phyloP scores from a whole-genome alignment of 257 asterid species.

The Primulina huaijiensis region DNA sequence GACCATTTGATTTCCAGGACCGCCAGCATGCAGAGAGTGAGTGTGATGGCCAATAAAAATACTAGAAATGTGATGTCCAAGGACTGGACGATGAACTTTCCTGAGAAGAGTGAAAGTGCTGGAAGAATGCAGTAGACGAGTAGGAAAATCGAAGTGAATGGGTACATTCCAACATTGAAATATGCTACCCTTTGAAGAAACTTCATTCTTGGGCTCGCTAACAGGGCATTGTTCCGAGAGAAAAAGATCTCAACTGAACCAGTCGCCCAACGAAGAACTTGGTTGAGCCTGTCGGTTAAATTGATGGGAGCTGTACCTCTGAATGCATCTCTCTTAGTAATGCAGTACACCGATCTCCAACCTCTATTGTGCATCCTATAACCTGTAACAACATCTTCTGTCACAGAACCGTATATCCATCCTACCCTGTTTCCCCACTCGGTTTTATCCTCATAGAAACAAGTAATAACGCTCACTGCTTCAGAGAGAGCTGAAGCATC shows the following conservation, averaged over 20 bases:
- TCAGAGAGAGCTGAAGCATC: constrained; percentile 80
- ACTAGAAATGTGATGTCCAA: constrained; percentile 58
- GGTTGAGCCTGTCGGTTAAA: constrained; percentile 72
- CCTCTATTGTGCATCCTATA: constrained; percentile 92
- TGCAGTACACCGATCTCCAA: constrained; percentile 83
- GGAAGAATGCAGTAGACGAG: constrained; percentile 77
- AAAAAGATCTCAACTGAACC: constrained; percentile 95
- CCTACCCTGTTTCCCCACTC: constrained; percentile 94
- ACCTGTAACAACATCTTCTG: constrained; percentile 91
- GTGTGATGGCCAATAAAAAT: constrained; percentile 55
- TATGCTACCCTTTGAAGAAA: constrained; percentile 80
- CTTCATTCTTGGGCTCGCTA: constrained; percentile 78
- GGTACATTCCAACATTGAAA: constrained; percentile 86
- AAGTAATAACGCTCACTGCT: constrained; percentile 73
- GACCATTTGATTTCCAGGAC: constrained; percentile 86
- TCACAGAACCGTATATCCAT: constrained; percentile 90
- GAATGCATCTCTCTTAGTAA: constrained; percentile 78
- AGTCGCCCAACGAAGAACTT: constrained; percentile 95
- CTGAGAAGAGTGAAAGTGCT: constrained; percentile 83
- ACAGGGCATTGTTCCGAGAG: constrained; percentile 75
- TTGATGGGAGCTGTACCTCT: constrained; percentile 98
- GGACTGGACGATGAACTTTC: constrained; percentile 78
- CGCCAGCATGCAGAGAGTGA: constrained; percentile 67
- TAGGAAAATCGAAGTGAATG: constrained; percentile 79
- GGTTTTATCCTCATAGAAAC: constrained; percentile 85